Evolutionary conservation across 306 rosid species (phyloP).

Genomic region (Erythrophleum fordii): DNA sequence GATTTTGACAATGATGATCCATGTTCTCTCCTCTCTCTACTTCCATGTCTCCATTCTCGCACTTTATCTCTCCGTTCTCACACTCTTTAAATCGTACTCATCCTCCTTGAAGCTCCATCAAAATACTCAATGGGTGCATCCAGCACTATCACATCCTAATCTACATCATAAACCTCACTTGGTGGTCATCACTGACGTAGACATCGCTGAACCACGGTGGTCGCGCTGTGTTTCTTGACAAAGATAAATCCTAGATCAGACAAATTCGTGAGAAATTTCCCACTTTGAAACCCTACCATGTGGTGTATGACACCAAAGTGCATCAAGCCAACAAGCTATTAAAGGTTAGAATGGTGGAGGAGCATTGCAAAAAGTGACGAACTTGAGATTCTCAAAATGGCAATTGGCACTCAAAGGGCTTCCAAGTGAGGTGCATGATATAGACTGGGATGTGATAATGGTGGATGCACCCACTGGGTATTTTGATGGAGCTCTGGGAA

Average conservation of each 20-base stretch:
- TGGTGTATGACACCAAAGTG: constrained; percentile 74
- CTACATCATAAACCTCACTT: too few relatives aligned
- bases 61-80: too few relatives aligned
- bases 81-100: too few relatives aligned
- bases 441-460: constrained; percentile 94
- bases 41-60: too few relatives aligned
- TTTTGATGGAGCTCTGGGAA: constrained; percentile 78
- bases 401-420: constrained; percentile 67
- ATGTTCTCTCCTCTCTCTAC: too few relatives aligned
- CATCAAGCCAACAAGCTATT: constrained; percentile 66
- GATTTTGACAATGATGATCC: too few relatives aligned
- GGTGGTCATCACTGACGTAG: too few relatives aligned
- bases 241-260: constrained; percentile 74
- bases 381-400: constrained; percentile 78
- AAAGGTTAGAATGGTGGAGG: constrained; percentile 45
- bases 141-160: too few relatives aligned
- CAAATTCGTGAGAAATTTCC: constrained; percentile 60
- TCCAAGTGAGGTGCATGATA: constrained; percentile 69
- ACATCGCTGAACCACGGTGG: constrained; percentile 86
- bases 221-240: constrained; percentile 84
- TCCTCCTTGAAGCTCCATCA: too few relatives aligned
- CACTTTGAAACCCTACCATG: constrained; percentile 69
- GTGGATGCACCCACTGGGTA: constrained; percentile 96
- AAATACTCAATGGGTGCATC: too few relatives aligned
- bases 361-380: constrained; percentile 63